Conservation (phyloP, 257 asterid genomes). For the Solanum tarapatanum region DNA sequence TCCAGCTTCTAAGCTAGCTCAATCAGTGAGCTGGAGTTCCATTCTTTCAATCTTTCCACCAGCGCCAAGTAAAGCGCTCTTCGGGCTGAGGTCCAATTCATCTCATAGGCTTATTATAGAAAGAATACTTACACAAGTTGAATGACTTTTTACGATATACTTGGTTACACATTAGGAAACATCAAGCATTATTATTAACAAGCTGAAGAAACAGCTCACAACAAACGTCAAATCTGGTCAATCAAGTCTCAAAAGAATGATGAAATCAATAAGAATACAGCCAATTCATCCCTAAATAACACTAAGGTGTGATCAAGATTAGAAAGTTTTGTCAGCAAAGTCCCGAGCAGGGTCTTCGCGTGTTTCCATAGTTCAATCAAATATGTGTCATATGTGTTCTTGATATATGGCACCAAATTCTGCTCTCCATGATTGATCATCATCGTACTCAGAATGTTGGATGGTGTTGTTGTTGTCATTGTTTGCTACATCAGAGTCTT, state of each 20-base stretch:
- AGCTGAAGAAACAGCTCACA: neutral
- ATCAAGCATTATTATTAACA: neutral
- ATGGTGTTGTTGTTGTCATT: conserved; percentile 10
- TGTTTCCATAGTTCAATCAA: neutral
- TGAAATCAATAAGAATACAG: neutral
- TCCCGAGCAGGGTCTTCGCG: neutral
- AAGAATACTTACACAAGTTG: neutral
- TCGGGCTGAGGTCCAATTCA: neutral
- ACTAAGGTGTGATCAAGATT: neutral
- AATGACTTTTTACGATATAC: neutral
- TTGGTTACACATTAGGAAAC: neutral
- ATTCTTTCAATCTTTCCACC: neutral
- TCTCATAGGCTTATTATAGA: neutral
- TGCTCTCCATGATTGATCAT: conserved; percentile 97
- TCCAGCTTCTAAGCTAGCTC: neutral
- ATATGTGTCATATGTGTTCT: conserved; percentile 19
- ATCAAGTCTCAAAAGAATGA: neutral
- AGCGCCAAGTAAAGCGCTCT: neutral
- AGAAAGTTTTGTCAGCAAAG: neutral
- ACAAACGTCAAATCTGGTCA: neutral
- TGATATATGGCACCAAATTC: conserved; percentile 96
- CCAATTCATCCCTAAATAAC: neutral
- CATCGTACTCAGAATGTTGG: conserved; percentile 38
- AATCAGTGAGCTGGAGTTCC: neutral
- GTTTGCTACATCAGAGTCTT: conserved; percentile 35